Evolutionary conservation across 2,329 filamentous ascomycete species (phyloP).

Genomic region (Balansia obtecta): DNA sequence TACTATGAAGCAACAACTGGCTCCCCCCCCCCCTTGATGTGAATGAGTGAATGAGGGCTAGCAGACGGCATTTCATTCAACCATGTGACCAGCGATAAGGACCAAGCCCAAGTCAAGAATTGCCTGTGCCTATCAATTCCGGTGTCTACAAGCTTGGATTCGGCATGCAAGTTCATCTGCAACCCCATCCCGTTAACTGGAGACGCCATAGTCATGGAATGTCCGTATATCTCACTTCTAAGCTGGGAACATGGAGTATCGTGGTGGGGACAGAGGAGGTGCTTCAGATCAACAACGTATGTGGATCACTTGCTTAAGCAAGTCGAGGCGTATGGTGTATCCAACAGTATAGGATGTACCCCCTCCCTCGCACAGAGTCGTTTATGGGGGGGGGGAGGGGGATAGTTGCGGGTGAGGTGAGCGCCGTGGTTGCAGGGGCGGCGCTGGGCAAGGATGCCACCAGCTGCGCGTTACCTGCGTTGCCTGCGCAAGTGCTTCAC

Average conservation of each 20-base stretch:
- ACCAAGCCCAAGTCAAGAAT: constrained; percentile 3
- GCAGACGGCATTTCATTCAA: constrained; percentile 4
- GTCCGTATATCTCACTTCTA: constrained; percentile 9
- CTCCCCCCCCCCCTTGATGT: constrained; percentile 1
- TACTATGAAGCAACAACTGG: constrained; percentile 8
- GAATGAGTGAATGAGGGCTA: background rate
- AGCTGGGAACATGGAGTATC: constrained; percentile 8
- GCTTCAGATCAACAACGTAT: constrained; percentile 10
- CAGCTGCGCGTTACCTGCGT: constrained; percentile 9
- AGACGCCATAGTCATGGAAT: constrained; percentile 4
- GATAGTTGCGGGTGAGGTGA: constrained; percentile 1
- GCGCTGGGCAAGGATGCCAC: constrained; percentile 8
- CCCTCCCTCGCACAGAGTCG: constrained; percentile 1
- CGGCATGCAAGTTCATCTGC: constrained; percentile 5
- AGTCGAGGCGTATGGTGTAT: constrained; percentile 6
- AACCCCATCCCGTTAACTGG: constrained; percentile 5
- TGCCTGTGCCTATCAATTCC: background rate
- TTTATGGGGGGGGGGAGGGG: constrained; percentile 6
- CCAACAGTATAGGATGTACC: constrained; percentile 1
- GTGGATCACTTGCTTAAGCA: constrained; percentile 7
- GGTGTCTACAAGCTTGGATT: constrained; percentile 5
- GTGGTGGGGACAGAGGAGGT: constrained; percentile 8
- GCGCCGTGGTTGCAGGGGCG: constrained; percentile 8
- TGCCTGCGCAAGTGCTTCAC: constrained; percentile 8
- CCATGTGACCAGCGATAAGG: constrained; percentile 7